These are phyloP conservation scores for Trypanosoma avium DNA, from an alignment of 208 protist species.

Conservation along the genomic window DNA sequence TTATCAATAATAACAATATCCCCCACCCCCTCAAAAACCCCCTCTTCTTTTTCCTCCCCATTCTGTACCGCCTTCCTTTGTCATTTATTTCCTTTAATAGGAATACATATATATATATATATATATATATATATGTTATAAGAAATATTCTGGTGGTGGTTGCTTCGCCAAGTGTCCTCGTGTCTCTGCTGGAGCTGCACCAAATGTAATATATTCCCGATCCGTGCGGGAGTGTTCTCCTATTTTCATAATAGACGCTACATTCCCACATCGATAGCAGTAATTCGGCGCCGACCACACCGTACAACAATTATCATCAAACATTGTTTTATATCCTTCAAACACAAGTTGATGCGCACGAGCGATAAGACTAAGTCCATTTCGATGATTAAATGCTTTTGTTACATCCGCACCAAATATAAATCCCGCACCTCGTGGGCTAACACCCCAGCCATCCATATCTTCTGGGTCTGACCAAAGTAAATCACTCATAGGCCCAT, in stretches of 20 bases:
- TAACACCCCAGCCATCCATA: conserved; percentile 82
- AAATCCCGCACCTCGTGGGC: conserved; percentile 85
- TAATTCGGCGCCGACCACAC: conserved; percentile 97
- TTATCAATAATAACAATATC: too few species aligned
- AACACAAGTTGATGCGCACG: conserved; percentile 91
- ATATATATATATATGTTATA: conserved; percentile 30
- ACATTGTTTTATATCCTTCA: conserved; percentile 95
- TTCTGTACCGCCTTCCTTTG: background rate
- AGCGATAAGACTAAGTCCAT: conserved; percentile 85
- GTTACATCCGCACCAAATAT: conserved; percentile 84
- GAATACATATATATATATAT: background rate
- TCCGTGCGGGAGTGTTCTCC: conserved; percentile 76
- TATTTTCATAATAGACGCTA: conserved; percentile 93
- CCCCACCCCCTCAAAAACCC: too few species aligned
- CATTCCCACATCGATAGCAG: conserved; percentile 95
- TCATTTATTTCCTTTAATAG: background rate
- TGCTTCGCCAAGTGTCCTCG: conserved; percentile 87
- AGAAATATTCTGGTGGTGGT: conserved; percentile 87
- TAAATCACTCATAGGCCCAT: conserved; percentile 88
- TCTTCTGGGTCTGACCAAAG: conserved; percentile 94
- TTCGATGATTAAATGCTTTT: conserved; percentile 83
- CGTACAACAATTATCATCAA: conserved; percentile 91
- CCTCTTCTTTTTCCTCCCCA: too few species aligned
- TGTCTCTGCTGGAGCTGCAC: conserved; percentile 65
- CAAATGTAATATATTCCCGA: conserved; percentile 78